Evolutionary conservation across 2,329 filamentous ascomycete genomes (phyloP).

Genomic region (Lachnellula occidentalis): DNA sequence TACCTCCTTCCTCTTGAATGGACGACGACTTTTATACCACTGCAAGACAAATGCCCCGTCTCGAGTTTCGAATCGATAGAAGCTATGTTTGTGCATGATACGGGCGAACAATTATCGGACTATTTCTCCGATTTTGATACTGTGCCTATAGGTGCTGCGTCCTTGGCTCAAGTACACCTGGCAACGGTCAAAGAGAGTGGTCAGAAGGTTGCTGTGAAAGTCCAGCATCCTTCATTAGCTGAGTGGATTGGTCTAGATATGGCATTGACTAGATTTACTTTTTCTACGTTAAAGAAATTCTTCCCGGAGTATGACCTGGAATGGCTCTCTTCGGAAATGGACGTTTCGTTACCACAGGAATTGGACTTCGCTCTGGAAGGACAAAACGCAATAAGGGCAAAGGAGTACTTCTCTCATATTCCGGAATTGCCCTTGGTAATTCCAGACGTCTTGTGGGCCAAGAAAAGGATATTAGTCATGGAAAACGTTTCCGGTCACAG

Average conservation of each 20-base stretch:
- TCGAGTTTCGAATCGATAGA: constrained; percentile 84
- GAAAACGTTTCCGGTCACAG: constrained; percentile 82
- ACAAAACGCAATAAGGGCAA: constrained; percentile 72
- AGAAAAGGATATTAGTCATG: constrained; percentile 89
- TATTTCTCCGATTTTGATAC: constrained; percentile 81
- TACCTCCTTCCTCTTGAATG: constrained; percentile 88
- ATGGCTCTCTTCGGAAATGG: constrained; percentile 93
- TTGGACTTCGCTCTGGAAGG: constrained; percentile 85
- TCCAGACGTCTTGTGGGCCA: constrained; percentile 84
- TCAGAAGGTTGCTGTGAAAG: constrained; percentile 88
- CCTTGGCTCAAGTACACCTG: constrained; percentile 88
- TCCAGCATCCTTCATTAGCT: constrained; percentile 85
- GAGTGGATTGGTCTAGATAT: constrained; percentile 89
- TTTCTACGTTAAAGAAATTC: constrained; percentile 81
- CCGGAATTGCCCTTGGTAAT: constrained; percentile 78
- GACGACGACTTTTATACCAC: constrained; percentile 90
- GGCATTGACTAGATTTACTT: constrained; percentile 80
- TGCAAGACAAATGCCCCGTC: constrained; percentile 93
- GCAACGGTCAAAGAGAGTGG: constrained; percentile 77
- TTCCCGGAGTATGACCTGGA: constrained; percentile 98
- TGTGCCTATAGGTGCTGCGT: constrained; percentile 84
- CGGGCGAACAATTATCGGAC: constrained; percentile 69
- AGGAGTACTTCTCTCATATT: constrained; percentile 72
- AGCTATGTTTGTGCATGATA: constrained; percentile 80
- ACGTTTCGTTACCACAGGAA: constrained; percentile 82